Evolutionary conservation across 148 eudicot genomes (phyloP), one percentile per base, ranked within the genome.

Genomic region (Persicaria maculosa): DNA sequence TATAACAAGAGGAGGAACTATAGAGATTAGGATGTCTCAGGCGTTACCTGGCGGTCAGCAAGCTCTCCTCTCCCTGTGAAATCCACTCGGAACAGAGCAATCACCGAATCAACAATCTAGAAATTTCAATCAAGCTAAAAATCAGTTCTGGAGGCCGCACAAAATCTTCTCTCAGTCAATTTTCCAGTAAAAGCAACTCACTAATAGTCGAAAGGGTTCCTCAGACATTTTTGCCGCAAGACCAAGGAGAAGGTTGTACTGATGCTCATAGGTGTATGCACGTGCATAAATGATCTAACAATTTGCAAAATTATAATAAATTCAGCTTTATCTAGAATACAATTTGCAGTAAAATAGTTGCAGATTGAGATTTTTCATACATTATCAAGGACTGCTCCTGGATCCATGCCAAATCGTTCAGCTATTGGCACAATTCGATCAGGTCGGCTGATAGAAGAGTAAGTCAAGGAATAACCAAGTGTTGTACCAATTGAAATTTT

Each of bases 161-260:
- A 4, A 5, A 45, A 72, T 50, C 67, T 9, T 0, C 53, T 44
- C 50, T 69, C 36, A 45, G 36, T 48, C 10, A 19, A 70, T 14
- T 70, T 40, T 40, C 3, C 16, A 54, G 19, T 40, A 43, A 74
- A 31, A 76, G 64, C 22, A 4, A 80, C 84, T 88, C 72, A 95
- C 99, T 88, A 92, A 77, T 44, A 95, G 88, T 81, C 96, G 79
- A 71, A 95, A 95, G 55, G 99, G 99, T 78, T 92, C 99, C 77
- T 95, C 97, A 7, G 99, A 82, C 99, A 92, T 95, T 85, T 95
- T 95, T 67, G 97, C 98, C 52, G 98, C 98, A 72, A 95, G 84
- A 58, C 92, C 98, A 62, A 95, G 93, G 64, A 95, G 98, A 80
- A 92, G 88, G 83, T 90, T 95, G 83, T 87, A 88, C 80, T 95